Conservation (phyloP, 1,284 basidiomycete genomes). For the Trichosporon coremiiforme region DNA sequence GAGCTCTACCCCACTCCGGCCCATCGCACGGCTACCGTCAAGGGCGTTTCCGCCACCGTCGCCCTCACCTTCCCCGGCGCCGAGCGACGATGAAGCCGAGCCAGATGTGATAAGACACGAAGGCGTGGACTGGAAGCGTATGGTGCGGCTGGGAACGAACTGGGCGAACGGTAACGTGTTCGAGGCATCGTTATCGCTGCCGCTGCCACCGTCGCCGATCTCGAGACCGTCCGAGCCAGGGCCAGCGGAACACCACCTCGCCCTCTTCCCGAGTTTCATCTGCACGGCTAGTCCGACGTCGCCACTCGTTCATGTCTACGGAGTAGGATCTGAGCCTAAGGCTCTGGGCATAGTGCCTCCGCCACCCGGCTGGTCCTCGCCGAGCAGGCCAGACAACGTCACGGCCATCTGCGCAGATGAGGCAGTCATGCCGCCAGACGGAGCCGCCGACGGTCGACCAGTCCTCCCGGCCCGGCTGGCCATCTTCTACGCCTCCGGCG, state of each 20-base stretch:
- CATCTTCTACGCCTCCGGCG: conserved; percentile 54
- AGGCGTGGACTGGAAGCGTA: conserved; percentile 55
- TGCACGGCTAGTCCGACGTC: conserved; percentile 49
- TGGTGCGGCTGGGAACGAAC: conserved; percentile 53
- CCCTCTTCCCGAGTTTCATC: conserved; percentile 54
- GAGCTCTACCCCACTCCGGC: conserved; percentile 34
- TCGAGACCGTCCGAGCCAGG: conserved; percentile 2
- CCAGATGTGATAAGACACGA: conserved; percentile 41
- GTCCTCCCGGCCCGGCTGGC: conserved; percentile 46
- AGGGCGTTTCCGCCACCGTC: conserved; percentile 54
- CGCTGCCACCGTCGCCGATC: conserved; percentile 40
- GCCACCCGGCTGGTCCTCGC: conserved; percentile 55
- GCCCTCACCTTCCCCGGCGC: conserved; percentile 39
- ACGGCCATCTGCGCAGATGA: conserved; percentile 52
- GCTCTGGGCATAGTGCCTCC: conserved; percentile 54
- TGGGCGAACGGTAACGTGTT: conserved; percentile 55
- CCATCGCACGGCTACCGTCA: conserved; percentile 48
- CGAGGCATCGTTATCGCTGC: conserved; percentile 42
- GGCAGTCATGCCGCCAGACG: conserved; percentile 28
- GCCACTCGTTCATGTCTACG: conserved; percentile 51
- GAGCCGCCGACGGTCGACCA: not conserved
- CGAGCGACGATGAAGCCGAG: conserved; percentile 14
- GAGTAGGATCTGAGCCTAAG: conserved; percentile 25
- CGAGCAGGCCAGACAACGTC: conserved; percentile 50
- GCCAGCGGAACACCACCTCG: conserved; percentile 42